phyloP scores from a whole-genome alignment of 768 basidiomycete species.

The Boletus rex-veris region DNA sequence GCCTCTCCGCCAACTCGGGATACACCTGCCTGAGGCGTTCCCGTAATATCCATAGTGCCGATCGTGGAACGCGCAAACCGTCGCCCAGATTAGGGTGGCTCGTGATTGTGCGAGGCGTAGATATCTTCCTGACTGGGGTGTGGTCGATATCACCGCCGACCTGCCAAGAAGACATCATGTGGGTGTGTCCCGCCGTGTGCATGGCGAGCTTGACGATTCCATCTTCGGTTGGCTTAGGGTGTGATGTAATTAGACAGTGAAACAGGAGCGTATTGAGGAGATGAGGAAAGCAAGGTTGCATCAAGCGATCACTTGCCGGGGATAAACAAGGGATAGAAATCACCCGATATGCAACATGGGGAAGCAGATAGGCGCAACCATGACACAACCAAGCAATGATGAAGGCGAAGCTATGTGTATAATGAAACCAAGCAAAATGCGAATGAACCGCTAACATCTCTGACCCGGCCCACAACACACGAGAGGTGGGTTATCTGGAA shows the following conservation, averaged over 20 bases:
- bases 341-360: no score
- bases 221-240: slow-evolving; percentile 57
- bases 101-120: slow-evolving; percentile 71
- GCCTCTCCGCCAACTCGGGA: slow-evolving; percentile 72
- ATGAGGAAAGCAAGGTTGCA: no score
- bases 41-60: slow-evolving; percentile 49
- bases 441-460: no score
- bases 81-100: slow-evolving; percentile 50
- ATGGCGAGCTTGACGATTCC: slow-evolving; percentile 76
- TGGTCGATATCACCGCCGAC: neutral
- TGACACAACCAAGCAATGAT: no score
- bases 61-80: slow-evolving; percentile 65
- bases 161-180: slow-evolving; percentile 23
- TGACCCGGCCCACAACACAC: no score
- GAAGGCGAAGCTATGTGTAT: no score
- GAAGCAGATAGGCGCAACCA: no score
- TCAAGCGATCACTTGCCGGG: no score
- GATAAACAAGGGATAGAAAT: no score
- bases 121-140: slow-evolving; percentile 39
- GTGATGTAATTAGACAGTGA: slow-evolving; percentile 1
- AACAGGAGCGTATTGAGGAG: neutral
- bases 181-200: slow-evolving; percentile 71
- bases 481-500: neutral
- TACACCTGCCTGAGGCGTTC: slow-evolving; percentile 54
- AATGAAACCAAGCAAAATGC: no score